phyloP scores from a whole-genome alignment of 352 stramenopile species.

The Phytophthora pini region DNA sequence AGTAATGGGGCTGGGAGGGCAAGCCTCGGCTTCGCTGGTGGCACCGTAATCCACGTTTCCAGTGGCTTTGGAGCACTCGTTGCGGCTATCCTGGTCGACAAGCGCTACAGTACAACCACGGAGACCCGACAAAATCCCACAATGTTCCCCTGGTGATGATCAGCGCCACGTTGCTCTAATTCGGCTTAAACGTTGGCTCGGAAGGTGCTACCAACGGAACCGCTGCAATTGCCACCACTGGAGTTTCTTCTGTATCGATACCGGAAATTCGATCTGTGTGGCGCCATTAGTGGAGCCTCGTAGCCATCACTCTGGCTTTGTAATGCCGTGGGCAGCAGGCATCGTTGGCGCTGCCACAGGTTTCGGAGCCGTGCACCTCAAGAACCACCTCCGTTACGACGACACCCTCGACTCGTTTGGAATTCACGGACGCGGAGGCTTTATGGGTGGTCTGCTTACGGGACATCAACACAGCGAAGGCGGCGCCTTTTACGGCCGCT shows the following conservation, averaged over 20 bases:
- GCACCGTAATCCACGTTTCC: conserved; percentile 86
- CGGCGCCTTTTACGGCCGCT: conserved; percentile 51
- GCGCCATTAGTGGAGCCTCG: conserved; percentile 16
- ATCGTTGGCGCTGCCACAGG: conserved; percentile 43
- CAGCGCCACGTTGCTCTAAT: conserved; percentile 76
- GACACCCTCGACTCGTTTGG: conserved; percentile 60
- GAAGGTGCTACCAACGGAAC: conserved; percentile 57
- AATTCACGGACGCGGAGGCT: conserved; percentile 67
- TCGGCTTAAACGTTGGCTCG: conserved; percentile 70
- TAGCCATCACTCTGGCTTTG: conserved; percentile 38
- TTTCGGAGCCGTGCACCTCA: conserved; percentile 41
- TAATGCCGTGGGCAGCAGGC: conserved; percentile 61
- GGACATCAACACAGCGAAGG: conserved; percentile 1
- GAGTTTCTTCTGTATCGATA: no score
- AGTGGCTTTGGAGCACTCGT: conserved; percentile 84
- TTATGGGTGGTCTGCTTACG: conserved; percentile 61
- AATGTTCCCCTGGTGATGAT: conserved; percentile 80
- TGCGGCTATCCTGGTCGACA: conserved; percentile 69
- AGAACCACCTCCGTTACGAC: conserved; percentile 61
- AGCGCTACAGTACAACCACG: conserved; percentile 81
- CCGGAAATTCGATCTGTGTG: no score
- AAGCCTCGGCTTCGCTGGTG: conserved; percentile 79
- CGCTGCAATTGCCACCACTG: conserved; percentile 34
- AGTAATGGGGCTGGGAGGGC: no score
- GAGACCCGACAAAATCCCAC: conserved; percentile 61